Percentiles rank a stretch among this genome's conserved stretches.
Evolutionary conservation across 148 eudicot genomes (phyloP).

Genomic region (Cornus kousa): DNA sequence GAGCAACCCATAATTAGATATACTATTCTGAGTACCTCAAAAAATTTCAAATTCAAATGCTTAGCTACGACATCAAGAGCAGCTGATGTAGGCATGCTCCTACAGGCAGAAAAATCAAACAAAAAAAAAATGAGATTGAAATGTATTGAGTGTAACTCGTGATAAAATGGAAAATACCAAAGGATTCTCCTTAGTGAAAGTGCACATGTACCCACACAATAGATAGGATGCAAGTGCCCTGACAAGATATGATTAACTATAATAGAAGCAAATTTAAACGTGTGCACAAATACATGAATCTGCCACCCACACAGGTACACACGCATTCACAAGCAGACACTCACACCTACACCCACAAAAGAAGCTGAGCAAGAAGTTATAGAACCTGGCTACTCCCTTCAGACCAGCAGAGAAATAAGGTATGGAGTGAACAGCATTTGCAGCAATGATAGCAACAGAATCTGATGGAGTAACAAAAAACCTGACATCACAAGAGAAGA

Average conservation of each 20-base stretch:
- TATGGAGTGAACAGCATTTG: slow-evolving; percentile 85
- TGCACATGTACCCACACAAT: neutral
- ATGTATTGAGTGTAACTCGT: neutral
- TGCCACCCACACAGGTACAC: neutral
- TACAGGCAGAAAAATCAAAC: slow-evolving; percentile 27
- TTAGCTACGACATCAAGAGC: slow-evolving; percentile 96
- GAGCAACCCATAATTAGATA: neutral
- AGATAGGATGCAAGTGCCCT: neutral
- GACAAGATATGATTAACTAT: neutral
- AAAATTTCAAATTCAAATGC: slow-evolving; percentile 75
- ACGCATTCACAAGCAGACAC: neutral
- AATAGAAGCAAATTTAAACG: neutral
- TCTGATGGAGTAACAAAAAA: slow-evolving; percentile 97
- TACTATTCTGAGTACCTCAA: slow-evolving; percentile 57
- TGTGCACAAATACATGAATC: neutral
- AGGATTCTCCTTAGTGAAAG: neutral
- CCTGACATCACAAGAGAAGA: slow-evolving; percentile 42
- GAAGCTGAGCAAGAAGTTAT: slow-evolving; percentile 11
- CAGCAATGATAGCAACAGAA: slow-evolving; percentile 98
- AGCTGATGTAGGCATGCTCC: slow-evolving; percentile 99
- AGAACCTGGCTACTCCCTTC: slow-evolving; percentile 93
- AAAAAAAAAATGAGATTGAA: slow-evolving; percentile 5
- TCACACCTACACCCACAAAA: neutral
- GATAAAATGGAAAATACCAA: slow-evolving; percentile 5
- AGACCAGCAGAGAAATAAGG: slow-evolving; percentile 95